Conservation (phyloP, 768 basidiomycete genomes). For the Cantharellus cinnabarinus region DNA sequence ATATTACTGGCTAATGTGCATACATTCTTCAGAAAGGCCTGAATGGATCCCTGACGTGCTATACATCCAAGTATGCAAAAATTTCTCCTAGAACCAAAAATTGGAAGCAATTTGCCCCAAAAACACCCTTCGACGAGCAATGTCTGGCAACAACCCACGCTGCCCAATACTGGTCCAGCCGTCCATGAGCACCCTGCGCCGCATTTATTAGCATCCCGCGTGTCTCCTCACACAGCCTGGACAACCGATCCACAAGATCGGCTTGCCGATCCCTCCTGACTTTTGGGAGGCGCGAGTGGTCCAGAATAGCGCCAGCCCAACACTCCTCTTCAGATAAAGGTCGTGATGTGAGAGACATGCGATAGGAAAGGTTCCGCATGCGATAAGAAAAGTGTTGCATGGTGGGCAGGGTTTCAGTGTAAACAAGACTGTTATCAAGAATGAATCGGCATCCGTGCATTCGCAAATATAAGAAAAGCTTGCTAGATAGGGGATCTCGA, state of each 20-base stretch:
- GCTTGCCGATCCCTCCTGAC: constrained; percentile 33
- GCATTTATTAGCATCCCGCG: constrained; percentile 27
- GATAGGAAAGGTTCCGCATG: constrained; percentile 28
- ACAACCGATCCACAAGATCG: constrained; percentile 34
- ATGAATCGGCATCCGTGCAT: neutral
- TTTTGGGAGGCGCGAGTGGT: constrained; percentile 38
- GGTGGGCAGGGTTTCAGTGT: neutral
- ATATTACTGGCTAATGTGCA: too few relatives aligned
- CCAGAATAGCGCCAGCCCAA: constrained; percentile 42
- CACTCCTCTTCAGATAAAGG: constrained; percentile 43
- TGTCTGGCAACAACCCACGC: constrained; percentile 21
- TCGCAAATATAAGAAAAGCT: too few relatives aligned
- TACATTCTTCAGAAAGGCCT: too few relatives aligned
- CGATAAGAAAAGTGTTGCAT: constrained; percentile 25
- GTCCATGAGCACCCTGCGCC: constrained; percentile 22
- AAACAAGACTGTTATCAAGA: neutral
- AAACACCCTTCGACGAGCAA: too few relatives aligned
- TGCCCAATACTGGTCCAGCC: constrained; percentile 31
- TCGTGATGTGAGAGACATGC: constrained; percentile 17
- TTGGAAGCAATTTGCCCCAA: too few relatives aligned
- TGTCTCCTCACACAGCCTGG: constrained; percentile 29
- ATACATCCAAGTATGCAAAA: too few relatives aligned
- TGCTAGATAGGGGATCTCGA: neutral
- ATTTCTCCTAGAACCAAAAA: too few relatives aligned
- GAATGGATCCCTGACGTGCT: too few relatives aligned